Evolutionary conservation across 352 stramenopile genomes (phyloP).

Genomic region (Phytophthora pseudosyringae): DNA sequence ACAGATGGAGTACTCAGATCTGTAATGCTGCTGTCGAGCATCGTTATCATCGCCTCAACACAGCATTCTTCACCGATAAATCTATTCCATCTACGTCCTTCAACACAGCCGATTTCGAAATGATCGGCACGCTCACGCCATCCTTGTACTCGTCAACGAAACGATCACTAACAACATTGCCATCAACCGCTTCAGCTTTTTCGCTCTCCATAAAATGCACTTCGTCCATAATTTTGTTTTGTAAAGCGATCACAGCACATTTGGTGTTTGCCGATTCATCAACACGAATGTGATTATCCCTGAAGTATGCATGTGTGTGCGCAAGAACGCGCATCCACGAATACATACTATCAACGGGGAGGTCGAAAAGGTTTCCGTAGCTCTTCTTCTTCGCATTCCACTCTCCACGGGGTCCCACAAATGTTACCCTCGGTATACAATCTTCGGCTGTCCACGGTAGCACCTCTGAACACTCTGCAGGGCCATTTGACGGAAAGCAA

Average conservation of each 20-base stretch:
- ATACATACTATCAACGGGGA: too few species aligned
- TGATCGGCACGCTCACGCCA: too few species aligned
- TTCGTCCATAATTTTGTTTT: too few species aligned
- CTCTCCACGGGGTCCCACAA: background rate
- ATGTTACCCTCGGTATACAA: background rate
- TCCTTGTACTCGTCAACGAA: background rate
- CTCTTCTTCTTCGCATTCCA: background rate
- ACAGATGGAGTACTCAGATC: background rate
- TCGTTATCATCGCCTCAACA: background rate
- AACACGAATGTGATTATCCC: too few species aligned
- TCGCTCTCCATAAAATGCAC: too few species aligned
- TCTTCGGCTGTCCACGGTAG: background rate
- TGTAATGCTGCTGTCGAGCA: background rate
- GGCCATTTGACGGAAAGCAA: background rate
- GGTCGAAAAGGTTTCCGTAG: too few species aligned
- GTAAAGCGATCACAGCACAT: too few species aligned
- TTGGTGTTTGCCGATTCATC: too few species aligned
- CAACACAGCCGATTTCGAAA: background rate
- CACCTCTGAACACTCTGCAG: background rate
- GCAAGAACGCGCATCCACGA: too few species aligned
- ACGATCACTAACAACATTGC: background rate
- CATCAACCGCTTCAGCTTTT: background rate
- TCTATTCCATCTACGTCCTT: background rate
- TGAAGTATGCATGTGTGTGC: too few species aligned
- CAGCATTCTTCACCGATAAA: background rate